Percentiles rank a stretch among this genome's conserved stretches.
phyloP scores from a whole-genome alignment of 805 yeast species.

The Ogataea trehaloabstinens region DNA sequence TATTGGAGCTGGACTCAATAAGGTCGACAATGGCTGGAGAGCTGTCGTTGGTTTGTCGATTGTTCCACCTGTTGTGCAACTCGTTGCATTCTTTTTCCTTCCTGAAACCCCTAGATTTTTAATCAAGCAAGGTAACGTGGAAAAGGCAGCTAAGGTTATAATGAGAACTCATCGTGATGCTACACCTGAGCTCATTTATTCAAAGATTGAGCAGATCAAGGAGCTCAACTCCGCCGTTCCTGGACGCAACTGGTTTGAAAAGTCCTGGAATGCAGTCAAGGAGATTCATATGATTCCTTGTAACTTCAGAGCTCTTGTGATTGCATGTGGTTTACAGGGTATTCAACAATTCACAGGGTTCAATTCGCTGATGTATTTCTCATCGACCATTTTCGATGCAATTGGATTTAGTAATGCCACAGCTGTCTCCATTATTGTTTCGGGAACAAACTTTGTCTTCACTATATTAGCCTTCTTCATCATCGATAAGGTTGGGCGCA shows the following conservation, averaged over 20 bases:
- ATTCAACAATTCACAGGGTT: constrained; percentile 97
- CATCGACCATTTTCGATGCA: constrained; percentile 86
- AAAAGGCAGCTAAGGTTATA: constrained; percentile 66
- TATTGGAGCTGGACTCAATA: constrained; percentile 81
- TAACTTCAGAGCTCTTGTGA: constrained; percentile 82
- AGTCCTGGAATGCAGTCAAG: constrained; percentile 58
- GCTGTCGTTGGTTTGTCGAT: constrained; percentile 86
- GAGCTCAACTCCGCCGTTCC: constrained; percentile 44
- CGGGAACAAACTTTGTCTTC: constrained; percentile 91
- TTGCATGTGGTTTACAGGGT: constrained; percentile 93
- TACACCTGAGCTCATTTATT: constrained; percentile 59
- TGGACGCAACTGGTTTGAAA: constrained; percentile 46
- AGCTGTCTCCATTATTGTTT: constrained; percentile 91
- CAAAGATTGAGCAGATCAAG: constrained; percentile 66
- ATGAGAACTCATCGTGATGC: constrained; percentile 61
- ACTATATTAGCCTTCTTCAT: constrained; percentile 82
- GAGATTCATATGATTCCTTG: constrained; percentile 68
- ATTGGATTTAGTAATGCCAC: constrained; percentile 88
- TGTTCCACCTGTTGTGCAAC: constrained; percentile 81
- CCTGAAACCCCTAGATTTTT: constrained; percentile 96
- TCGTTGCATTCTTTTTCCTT: constrained; percentile 72
- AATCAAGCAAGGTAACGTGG: constrained; percentile 64
- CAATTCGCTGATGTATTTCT: constrained; percentile 94
- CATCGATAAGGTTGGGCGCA: constrained; percentile 86
- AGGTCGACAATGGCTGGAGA: constrained; percentile 86